These are phyloP conservation scores for Camelina laxa DNA, from an alignment of 345 rosid species.

Conservation along the genomic window DNA sequence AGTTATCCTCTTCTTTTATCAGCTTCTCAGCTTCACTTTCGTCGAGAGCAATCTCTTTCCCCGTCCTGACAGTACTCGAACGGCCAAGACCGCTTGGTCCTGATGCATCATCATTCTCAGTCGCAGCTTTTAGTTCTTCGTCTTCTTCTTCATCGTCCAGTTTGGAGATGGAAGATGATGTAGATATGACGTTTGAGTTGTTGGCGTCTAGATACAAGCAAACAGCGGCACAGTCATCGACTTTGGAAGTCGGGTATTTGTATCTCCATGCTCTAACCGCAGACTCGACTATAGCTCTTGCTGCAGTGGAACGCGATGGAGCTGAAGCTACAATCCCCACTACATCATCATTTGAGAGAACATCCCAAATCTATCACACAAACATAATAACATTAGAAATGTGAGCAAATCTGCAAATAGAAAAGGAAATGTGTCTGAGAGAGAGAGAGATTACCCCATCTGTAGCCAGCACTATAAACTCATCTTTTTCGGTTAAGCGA, in stretches of 20 bases:
- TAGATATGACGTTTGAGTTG: slow-evolving; percentile 46
- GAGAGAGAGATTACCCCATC: slow-evolving; percentile 70
- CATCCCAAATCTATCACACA: slow-evolving; percentile 85
- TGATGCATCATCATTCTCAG: slow-evolving; percentile 43
- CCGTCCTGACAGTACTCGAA: slow-evolving; percentile 49
- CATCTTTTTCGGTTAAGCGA: slow-evolving; percentile 72
- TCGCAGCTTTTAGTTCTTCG: slow-evolving; percentile 40
- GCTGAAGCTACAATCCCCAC: slow-evolving; percentile 80
- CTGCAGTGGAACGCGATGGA: slow-evolving; percentile 70
- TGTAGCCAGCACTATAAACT: slow-evolving; percentile 90
- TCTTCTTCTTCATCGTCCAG: slow-evolving; percentile 46
- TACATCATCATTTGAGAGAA: slow-evolving; percentile 85
- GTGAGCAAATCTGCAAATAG: slow-evolving; percentile 3
- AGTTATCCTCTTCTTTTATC: slow-evolving; percentile 49
- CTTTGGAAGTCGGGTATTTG: slow-evolving; percentile 92
- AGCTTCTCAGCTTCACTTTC: slow-evolving; percentile 51
- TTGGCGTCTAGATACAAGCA: slow-evolving; percentile 79
- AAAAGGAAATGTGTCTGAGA: not conserved
- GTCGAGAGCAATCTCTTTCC: slow-evolving; percentile 48
- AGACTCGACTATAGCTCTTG: slow-evolving; percentile 79
- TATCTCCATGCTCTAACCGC: slow-evolving; percentile 92
- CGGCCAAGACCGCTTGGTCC: slow-evolving; percentile 45
- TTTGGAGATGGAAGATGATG: slow-evolving; percentile 50
- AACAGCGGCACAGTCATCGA: slow-evolving; percentile 96
- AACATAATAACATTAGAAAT: slow-evolving; percentile 14